Conservation (phyloP, 2,329 filamentous ascomycete species). For the Xylariomycetidae sp. region DNA sequence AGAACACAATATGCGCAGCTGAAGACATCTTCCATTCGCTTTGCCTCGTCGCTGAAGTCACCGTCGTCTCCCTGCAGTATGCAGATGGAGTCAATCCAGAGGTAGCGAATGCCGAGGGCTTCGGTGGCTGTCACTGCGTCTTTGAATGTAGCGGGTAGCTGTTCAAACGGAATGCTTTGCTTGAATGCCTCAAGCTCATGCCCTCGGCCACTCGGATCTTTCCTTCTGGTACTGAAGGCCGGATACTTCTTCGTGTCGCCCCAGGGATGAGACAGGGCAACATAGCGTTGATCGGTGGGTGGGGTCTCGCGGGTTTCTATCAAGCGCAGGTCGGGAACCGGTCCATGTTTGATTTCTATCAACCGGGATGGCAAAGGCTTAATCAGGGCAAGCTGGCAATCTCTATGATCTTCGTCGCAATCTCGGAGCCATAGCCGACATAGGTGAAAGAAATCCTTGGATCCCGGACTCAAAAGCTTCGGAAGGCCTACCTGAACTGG, state of each 20-base stretch:
- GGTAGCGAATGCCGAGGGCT: background rate
- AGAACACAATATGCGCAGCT: slow-evolving; percentile 2
- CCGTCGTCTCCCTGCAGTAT: slow-evolving; percentile 1
- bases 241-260: background rate
- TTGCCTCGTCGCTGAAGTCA: background rate
- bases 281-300: background rate
- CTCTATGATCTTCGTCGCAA: background rate
- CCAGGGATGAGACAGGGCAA: slow-evolving; percentile 2
- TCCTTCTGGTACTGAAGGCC: background rate
- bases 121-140: background rate
- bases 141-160: slow-evolving; percentile 1
- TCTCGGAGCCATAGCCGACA: background rate
- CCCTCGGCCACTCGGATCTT: background rate
- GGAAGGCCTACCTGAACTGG: background rate
- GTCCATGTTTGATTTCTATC: background rate
- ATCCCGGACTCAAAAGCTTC: background rate
- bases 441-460: background rate
- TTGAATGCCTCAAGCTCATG: background rate
- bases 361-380: background rate
- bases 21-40: slow-evolving; percentile 2
- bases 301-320: background rate
- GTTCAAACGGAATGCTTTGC: background rate
- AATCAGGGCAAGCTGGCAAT: background rate
- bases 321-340: background rate
- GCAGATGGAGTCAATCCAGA: slow-evolving; percentile 3